These are phyloP conservation scores for Suillus placidus DNA, from an alignment of 768 basidiomycete genomes.

Conservation along the genomic window DNA sequence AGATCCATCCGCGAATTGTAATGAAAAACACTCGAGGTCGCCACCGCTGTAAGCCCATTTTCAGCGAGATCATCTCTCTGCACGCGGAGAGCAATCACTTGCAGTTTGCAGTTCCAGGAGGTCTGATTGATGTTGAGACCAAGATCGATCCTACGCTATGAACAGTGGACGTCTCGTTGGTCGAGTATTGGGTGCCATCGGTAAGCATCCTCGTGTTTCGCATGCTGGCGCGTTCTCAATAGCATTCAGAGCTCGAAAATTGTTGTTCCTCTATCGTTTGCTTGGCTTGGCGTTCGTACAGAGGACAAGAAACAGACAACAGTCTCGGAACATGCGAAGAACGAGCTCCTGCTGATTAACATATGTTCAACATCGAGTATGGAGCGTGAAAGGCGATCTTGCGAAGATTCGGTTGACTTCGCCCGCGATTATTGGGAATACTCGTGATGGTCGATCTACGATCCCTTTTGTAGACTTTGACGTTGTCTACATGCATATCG, in stretches of 20 bases:
- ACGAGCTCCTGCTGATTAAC: slow-evolving; percentile 93
- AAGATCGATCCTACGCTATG: slow-evolving; percentile 96
- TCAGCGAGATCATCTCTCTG: slow-evolving; percentile 86
- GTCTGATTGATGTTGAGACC: slow-evolving; percentile 97
- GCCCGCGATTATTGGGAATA: slow-evolving; percentile 59
- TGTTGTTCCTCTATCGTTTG: slow-evolving; percentile 92
- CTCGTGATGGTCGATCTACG: no score
- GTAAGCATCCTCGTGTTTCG: slow-evolving; percentile 38
- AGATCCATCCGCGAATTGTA: slow-evolving; percentile 96
- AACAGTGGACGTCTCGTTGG: slow-evolving; percentile 94
- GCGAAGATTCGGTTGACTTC: slow-evolving; percentile 93
- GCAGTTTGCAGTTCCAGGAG: slow-evolving; percentile 95
- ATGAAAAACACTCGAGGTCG: slow-evolving; percentile 91
- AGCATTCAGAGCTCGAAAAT: slow-evolving; percentile 78
- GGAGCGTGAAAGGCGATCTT: slow-evolving; percentile 92
- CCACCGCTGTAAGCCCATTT: slow-evolving; percentile 91
- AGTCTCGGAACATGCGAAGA: slow-evolving; percentile 87
- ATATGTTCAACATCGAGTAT: slow-evolving; percentile 98
- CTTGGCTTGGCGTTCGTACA: slow-evolving; percentile 95
- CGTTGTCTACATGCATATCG: no score
- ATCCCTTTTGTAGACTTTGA: no score
- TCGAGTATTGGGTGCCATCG: slow-evolving; percentile 92
- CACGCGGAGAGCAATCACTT: slow-evolving; percentile 95
- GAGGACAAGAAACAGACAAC: slow-evolving; percentile 99
- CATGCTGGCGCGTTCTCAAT: background rate